A percentile compares a stretch with the other conserved stretches of the same genome.
Conservation (phyloP, 2,329 filamentous ascomycete genomes). For the Lasiodiplodia sp. region DNA sequence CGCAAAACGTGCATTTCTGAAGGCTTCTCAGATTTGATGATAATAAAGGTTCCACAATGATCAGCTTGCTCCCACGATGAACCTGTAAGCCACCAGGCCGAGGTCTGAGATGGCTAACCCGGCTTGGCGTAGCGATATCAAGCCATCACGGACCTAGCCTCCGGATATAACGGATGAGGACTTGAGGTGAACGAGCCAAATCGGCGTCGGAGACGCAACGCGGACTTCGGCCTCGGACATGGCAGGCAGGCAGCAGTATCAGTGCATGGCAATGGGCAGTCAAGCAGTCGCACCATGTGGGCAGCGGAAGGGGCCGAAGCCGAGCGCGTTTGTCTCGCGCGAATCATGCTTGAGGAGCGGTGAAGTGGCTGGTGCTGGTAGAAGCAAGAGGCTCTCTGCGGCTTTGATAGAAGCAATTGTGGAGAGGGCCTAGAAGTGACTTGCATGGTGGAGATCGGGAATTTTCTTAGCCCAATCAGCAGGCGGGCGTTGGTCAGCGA, state of each 20-base stretch:
- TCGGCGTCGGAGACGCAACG: conserved; percentile 1
- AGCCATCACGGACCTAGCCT: neutral
- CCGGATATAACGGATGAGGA: neutral
- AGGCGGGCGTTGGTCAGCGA: conserved; percentile 15
- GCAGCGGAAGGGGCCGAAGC: conserved; percentile 5
- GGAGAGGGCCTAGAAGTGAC: conserved; percentile 25
- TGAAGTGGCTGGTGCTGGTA: conserved; percentile 11
- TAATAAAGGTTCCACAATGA: neutral
- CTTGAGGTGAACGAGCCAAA: neutral
- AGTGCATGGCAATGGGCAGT: neutral
- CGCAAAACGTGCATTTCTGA: neutral
- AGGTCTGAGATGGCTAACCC: neutral
- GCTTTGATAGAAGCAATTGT: conserved; percentile 5
- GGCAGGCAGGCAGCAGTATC: neutral
- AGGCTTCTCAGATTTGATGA: neutral
- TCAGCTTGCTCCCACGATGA: neutral
- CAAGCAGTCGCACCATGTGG: neutral
- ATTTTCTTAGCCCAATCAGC: conserved; percentile 11
- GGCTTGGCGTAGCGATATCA: neutral
- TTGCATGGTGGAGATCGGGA: conserved; percentile 12
- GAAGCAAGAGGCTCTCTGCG: neutral
- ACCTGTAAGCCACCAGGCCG: neutral
- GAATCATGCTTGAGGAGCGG: conserved; percentile 10
- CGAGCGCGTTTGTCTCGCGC: conserved; percentile 4
- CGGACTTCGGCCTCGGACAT: conserved; percentile 13